These are phyloP conservation scores for Candida ortonii DNA, from an alignment of 805 yeast genomes.

Conservation along the genomic window DNA sequence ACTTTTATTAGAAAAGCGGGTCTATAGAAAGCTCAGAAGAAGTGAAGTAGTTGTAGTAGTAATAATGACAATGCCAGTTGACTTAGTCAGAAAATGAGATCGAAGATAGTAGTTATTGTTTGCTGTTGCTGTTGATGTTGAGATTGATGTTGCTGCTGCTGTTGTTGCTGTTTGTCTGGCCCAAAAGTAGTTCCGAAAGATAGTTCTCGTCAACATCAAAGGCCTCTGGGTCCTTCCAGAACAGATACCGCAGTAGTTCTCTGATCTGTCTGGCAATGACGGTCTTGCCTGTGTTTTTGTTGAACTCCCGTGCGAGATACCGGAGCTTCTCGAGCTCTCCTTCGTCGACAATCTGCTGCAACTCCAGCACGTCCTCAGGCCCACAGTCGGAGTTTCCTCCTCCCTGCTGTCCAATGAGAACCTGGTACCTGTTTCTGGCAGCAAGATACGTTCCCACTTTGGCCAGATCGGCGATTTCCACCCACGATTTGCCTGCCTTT, in stretches of 20 bases:
- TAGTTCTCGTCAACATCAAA: conserved; percentile 56
- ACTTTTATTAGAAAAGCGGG: too few relatives aligned
- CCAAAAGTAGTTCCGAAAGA: conserved; percentile 40
- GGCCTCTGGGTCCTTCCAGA: conserved; percentile 50
- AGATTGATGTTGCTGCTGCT: conserved; percentile 1
- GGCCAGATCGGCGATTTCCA: conserved; percentile 64
- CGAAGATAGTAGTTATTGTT: too few relatives aligned
- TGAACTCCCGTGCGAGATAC: conserved; percentile 59
- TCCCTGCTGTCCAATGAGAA: conserved; percentile 79
- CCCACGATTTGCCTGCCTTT: conserved; percentile 65
- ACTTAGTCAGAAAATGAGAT: too few relatives aligned
- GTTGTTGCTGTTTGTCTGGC: conserved; percentile 17
- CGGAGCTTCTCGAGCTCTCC: conserved; percentile 72
- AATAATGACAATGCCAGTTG: too few relatives aligned
- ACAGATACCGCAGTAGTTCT: conserved; percentile 49
- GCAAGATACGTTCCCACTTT: conserved; percentile 66
- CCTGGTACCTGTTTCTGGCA: conserved; percentile 76
- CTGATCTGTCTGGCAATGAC: conserved; percentile 55
- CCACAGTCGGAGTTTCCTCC: conserved; percentile 68
- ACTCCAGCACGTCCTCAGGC: conserved; percentile 47
- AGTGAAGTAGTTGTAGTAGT: too few relatives aligned
- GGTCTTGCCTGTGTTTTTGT: conserved; percentile 49
- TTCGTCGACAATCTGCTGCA: conserved; percentile 57
- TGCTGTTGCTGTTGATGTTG: neutral
- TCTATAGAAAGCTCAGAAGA: too few relatives aligned